phyloP scores from a whole-genome alignment of 805 yeast species.

The Kazachstania africana region DNA sequence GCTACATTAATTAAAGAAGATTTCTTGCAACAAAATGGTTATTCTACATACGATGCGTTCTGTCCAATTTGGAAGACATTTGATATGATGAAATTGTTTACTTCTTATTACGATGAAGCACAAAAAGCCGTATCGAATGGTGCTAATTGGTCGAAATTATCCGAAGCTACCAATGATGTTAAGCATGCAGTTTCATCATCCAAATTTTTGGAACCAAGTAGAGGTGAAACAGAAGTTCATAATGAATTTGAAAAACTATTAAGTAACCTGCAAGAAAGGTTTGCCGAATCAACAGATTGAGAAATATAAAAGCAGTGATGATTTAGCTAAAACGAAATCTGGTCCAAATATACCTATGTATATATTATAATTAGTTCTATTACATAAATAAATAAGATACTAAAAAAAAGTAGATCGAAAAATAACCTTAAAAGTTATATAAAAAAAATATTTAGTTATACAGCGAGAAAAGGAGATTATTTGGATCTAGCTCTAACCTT shows the following conservation, averaged over 20 bases:
- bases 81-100: conserved; percentile 94
- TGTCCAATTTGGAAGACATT: conserved; percentile 99
- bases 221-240: conserved; percentile 70
- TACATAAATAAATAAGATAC: too few relatives aligned
- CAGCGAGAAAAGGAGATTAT: too few relatives aligned
- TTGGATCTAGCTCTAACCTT: conserved; percentile 99
- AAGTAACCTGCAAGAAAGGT: conserved; percentile 70
- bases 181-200: conserved; percentile 90
- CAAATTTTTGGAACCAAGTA: conserved; percentile 90
- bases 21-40: conserved; percentile 98
- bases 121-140: conserved; percentile 93
- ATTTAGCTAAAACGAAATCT: too few relatives aligned
- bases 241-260: conserved; percentile 69
- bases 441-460: too few relatives aligned
- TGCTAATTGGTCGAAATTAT: conserved; percentile 84
- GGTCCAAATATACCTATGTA: too few relatives aligned
- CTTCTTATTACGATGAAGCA: conserved; percentile 89
- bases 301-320: neutral
- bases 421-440: too few relatives aligned
- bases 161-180: conserved; percentile 82
- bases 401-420: too few relatives aligned
- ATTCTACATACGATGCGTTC: conserved; percentile 95
- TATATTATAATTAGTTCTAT: too few relatives aligned
- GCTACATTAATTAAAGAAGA: conserved; percentile 89
- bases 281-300: conserved; percentile 88